Percentiles rank a stretch among this genome's conserved stretches.
phyloP scores from a whole-genome alignment of 1,284 basidiomycete species.

The Boletellus sp. region DNA sequence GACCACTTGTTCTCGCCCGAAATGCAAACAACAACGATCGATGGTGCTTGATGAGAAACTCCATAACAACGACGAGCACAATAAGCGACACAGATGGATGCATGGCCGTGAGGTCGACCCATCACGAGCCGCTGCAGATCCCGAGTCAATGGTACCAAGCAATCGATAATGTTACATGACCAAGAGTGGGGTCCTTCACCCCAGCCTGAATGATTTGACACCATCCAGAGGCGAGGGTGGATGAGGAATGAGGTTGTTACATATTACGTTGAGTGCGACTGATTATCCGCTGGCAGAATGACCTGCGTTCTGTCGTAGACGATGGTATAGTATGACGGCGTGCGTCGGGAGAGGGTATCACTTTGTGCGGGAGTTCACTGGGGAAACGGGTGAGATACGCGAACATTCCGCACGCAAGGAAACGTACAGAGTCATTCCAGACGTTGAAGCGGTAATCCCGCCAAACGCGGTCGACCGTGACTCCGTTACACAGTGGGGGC shows the following conservation, averaged over 20 bases:
- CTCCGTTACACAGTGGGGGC: conserved; percentile 43
- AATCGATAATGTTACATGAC: conserved; percentile 26
- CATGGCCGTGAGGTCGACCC: conserved; percentile 6
- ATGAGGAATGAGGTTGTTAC: conserved; percentile 27
- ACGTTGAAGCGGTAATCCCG: conserved; percentile 61
- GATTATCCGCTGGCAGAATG: conserved; percentile 31
- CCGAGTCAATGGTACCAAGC: conserved; percentile 15
- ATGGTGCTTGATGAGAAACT: not conserved
- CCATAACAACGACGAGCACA: conserved; percentile 11
- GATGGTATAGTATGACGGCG: conserved; percentile 30
- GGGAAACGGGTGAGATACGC: conserved; percentile 7
- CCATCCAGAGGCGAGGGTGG: conserved; percentile 12
- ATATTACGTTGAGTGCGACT: conserved; percentile 27
- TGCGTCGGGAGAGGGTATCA: conserved; percentile 25
- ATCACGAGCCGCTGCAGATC: conserved; percentile 13
- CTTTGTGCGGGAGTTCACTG: conserved; percentile 21
- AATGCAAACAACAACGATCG: conserved; percentile 10
- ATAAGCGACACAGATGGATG: conserved; percentile 16
- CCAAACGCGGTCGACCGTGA: conserved; percentile 65
- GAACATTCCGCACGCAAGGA: not conserved
- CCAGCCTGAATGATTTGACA: conserved; percentile 9
- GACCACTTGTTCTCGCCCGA: not conserved
- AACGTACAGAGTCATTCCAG: conserved; percentile 44
- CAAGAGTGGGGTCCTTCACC: conserved; percentile 23
- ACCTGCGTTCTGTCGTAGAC: conserved; percentile 27